These are phyloP conservation scores for Guyanaporus albipodus DNA, from an alignment of 768 basidiomycete species.

Conservation along the genomic window DNA sequence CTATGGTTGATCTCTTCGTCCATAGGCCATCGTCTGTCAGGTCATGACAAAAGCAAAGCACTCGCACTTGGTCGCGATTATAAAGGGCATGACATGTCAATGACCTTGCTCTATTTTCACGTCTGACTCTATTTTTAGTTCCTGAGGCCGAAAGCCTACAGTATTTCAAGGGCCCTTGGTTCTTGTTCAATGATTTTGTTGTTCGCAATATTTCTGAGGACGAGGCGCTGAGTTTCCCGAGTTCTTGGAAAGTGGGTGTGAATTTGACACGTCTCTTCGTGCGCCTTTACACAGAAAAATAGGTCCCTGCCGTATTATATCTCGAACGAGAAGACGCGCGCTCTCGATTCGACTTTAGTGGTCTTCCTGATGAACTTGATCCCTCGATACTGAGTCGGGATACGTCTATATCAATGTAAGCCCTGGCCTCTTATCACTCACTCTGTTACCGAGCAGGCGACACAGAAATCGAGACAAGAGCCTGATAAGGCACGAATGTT, in stretches of 20 bases:
- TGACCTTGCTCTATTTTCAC: background rate
- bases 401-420: constrained; percentile 83
- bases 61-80: constrained; percentile 84
- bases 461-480: constrained; percentile 69
- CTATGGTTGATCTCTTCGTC: background rate
- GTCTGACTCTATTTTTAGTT: constrained; percentile 40
- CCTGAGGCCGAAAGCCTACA: constrained; percentile 55
- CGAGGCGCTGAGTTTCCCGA: constrained; percentile 84
- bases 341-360: constrained; percentile 56
- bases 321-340: constrained; percentile 69
- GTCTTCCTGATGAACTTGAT: constrained; percentile 65
- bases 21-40: constrained; percentile 77
- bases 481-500: constrained; percentile 73
- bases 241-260: constrained; percentile 83
- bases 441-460: background rate
- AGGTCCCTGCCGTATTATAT: constrained; percentile 91
- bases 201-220: constrained; percentile 81
- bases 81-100: constrained; percentile 54
- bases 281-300: constrained; percentile 15
- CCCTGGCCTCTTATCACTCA: background rate
- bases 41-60: constrained; percentile 65
- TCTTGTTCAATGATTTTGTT: constrained; percentile 94
- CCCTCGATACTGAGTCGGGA: constrained; percentile 75
- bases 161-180: constrained; percentile 63
- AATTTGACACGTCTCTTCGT: background rate